Evolutionary conservation across 495 filamentous ascomycete species (phyloP).

Genomic region (Lophium mytilinum): DNA sequence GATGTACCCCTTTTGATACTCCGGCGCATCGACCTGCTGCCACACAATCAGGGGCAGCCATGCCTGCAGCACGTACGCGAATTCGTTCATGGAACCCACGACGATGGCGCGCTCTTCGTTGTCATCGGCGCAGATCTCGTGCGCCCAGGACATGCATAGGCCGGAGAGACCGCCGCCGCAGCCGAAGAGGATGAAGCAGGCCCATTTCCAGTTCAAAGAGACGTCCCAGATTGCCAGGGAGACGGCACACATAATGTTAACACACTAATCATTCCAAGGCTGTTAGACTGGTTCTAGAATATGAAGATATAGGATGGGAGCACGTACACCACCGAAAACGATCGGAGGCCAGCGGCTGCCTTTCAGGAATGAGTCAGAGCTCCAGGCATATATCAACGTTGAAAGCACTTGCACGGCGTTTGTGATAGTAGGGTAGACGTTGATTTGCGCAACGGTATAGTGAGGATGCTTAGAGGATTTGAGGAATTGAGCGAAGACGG

Average conservation of each 20-base stretch:
- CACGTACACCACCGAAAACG: conserved; percentile 39
- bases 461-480: conserved; percentile 13
- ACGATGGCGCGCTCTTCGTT: conserved; percentile 51
- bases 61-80: conserved; percentile 43
- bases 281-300: no score
- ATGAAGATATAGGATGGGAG: no score
- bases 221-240: conserved; percentile 39
- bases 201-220: conserved; percentile 39
- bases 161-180: conserved; percentile 37
- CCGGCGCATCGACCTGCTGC: conserved; percentile 41
- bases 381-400: conserved; percentile 40
- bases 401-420: conserved; percentile 41
- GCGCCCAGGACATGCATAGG: conserved; percentile 41
- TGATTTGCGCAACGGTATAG: conserved; percentile 27
- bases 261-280: background rate
- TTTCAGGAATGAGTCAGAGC: conserved; percentile 44
- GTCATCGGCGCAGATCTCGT: conserved; percentile 46
- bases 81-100: conserved; percentile 43
- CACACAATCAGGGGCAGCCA: conserved; percentile 43
- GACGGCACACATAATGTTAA: conserved; percentile 29
- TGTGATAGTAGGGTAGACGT: conserved; percentile 38
- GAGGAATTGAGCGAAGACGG: conserved; percentile 25
- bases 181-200: conserved; percentile 37
- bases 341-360: conserved; percentile 50
- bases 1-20: conserved; percentile 40